phyloP scores from a whole-genome alignment of 192 early-diverging fungal genomes.

The Polychytrium aggregatum region DNA sequence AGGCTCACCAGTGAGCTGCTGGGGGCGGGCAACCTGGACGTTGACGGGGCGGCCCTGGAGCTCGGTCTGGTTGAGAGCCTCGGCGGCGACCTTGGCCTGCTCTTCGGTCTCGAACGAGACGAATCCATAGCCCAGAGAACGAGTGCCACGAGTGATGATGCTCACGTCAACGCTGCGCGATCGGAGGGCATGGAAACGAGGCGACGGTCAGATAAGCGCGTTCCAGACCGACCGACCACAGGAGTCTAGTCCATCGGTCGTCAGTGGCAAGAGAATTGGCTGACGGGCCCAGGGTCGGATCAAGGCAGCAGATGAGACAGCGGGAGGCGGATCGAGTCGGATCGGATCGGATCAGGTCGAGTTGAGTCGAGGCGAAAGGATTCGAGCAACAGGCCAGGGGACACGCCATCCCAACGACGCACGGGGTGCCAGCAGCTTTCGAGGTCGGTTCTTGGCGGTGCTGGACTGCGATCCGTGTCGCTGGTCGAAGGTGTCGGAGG shows the following conservation, averaged over 20 bases:
- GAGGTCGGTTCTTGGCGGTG: too few relatives aligned
- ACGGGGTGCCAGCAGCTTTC: too few relatives aligned
- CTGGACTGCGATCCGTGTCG: too few relatives aligned
- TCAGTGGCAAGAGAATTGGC: conserved; percentile 5
- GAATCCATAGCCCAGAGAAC: conserved; percentile 92
- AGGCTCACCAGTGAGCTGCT: too few relatives aligned
- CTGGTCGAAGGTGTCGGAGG: too few relatives aligned
- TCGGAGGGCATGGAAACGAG: background rate
- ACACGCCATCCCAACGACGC: too few relatives aligned
- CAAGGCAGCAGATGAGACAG: conserved; percentile 1
- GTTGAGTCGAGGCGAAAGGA: too few relatives aligned
- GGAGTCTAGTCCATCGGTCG: conserved; percentile 2
- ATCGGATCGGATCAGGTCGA: background rate
- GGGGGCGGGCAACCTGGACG: too few relatives aligned
- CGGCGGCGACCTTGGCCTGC: too few relatives aligned
- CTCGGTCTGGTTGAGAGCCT: conserved; percentile 9
- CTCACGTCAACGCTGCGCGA: conserved; percentile 52
- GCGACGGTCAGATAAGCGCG: background rate
- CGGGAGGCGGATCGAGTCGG: background rate
- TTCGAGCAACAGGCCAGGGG: too few relatives aligned
- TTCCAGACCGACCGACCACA: background rate
- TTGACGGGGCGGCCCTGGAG: conserved; percentile 67
- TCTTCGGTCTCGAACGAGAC: conserved; percentile 68
- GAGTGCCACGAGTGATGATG: conserved; percentile 67
- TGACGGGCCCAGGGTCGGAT: background rate